Conservation (phyloP, 305 asterid genomes). For the Fraxinus greggii region DNA sequence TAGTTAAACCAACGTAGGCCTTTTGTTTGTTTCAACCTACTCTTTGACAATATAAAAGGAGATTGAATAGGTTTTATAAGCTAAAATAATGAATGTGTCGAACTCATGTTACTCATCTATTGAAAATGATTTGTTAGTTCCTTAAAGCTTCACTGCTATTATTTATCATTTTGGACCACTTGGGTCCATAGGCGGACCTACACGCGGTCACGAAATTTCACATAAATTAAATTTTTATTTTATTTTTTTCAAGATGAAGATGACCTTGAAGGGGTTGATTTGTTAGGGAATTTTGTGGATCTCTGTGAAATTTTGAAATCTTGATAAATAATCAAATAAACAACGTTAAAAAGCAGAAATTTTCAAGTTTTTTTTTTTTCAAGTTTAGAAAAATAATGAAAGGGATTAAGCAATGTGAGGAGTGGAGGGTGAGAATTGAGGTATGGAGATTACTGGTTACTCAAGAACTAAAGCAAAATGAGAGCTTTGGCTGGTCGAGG, state of each 20-base stretch:
- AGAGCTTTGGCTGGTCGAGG: conserved; percentile 12
- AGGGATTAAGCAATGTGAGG: conserved; percentile 7
- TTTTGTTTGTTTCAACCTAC: not conserved
- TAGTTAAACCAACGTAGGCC: not conserved
- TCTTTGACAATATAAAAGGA: not conserved
- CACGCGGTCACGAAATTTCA: no score
- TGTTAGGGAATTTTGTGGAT: conserved; percentile 15
- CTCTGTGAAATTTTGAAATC: conserved; percentile 36
- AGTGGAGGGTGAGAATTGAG: conserved; percentile 19
- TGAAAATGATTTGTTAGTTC: not conserved
- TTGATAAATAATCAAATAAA: not conserved
- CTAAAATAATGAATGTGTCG: not conserved
- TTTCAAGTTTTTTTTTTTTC: not conserved
- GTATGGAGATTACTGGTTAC: conserved; percentile 7
- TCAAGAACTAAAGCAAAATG: conserved; percentile 34
- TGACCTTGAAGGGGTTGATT: conserved; percentile 23
- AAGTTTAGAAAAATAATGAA: not conserved
- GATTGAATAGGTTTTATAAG: not conserved
- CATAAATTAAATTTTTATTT: no score
- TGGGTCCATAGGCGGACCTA: no score
- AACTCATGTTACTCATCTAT: not conserved
- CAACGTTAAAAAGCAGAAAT: not conserved
- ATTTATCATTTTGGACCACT: not conserved
- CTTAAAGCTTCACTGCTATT: no score
- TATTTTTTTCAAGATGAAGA: conserved; percentile 32